Percentiles rank a stretch among this genome's conserved stretches.
Evolutionary conservation across 768 basidiomycete genomes (phyloP).

Genomic region (Cystoderma amianthinum): DNA sequence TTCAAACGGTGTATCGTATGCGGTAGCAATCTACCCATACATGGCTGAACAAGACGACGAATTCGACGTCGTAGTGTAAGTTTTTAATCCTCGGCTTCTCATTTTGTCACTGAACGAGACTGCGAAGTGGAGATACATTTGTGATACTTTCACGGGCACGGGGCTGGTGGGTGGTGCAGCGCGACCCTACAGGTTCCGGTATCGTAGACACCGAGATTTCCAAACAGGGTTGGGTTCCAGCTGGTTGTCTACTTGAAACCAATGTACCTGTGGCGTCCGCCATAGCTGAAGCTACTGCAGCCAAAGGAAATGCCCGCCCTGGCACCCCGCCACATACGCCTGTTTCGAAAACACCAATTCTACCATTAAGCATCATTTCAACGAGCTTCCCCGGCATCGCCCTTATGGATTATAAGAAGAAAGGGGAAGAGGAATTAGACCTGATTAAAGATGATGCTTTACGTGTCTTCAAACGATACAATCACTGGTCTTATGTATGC

Average conservation of each 20-base stretch:
- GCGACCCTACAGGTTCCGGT: slow-evolving; percentile 83
- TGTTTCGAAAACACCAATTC: slow-evolving; percentile 68
- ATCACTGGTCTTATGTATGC: slow-evolving; percentile 92
- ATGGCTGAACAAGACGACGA: slow-evolving; percentile 98
- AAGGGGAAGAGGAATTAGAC: slow-evolving; percentile 89
- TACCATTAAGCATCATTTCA: slow-evolving; percentile 89
- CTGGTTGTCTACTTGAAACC: slow-evolving; percentile 92
- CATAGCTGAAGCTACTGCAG: slow-evolving; percentile 73
- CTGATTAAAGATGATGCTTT: slow-evolving; percentile 83
- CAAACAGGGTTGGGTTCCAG: slow-evolving; percentile 96
- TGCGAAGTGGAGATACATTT: slow-evolving; percentile 79
- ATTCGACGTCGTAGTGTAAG: slow-evolving; percentile 94
- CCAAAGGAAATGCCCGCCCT: slow-evolving; percentile 34
- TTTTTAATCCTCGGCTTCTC: slow-evolving; percentile 11
- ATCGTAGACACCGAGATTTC: slow-evolving; percentile 67
- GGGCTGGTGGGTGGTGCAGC: slow-evolving; percentile 99
- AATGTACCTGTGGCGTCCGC: slow-evolving; percentile 86
- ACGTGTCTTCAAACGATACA: slow-evolving; percentile 95
- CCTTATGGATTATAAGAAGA: slow-evolving; percentile 93
- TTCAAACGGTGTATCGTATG: slow-evolving; percentile 74
- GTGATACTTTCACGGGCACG: slow-evolving; percentile 90
- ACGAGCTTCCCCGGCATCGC: slow-evolving; percentile 96
- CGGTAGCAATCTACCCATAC: slow-evolving; percentile 97
- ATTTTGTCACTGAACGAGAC: slow-evolving; percentile 4
- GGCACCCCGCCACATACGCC: slow-evolving; percentile 32